phyloP scores from a whole-genome alignment of 345 rosid genomes.

The Lumnitzera littorea region DNA sequence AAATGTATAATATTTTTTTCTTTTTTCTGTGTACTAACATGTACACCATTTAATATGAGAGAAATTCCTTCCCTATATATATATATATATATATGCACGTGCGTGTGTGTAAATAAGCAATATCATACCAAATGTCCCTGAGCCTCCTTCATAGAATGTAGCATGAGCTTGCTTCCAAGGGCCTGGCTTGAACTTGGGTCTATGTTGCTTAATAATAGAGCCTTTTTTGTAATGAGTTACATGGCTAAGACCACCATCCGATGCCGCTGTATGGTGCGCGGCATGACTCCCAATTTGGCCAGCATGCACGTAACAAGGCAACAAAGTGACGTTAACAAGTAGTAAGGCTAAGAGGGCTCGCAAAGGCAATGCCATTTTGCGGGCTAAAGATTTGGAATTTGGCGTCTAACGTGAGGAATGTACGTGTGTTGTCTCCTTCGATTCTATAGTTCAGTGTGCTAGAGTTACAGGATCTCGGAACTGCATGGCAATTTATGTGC shows the following conservation, averaged over 20 bases:
- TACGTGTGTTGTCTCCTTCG: background rate
- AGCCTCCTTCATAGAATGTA: constrained; percentile 45
- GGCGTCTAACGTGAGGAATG: background rate
- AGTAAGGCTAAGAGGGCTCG: background rate
- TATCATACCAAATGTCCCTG: constrained; percentile 32
- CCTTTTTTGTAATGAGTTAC: background rate
- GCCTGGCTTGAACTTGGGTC: constrained; percentile 26
- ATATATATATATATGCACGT: too few species aligned
- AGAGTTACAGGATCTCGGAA: too few species aligned
- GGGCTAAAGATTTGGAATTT: background rate
- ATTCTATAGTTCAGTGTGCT: too few species aligned
- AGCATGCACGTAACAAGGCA: background rate
- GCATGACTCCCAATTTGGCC: background rate
- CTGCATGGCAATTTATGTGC: too few species aligned
- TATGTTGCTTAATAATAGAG: background rate
- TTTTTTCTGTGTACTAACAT: too few species aligned
- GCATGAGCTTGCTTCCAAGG: constrained; percentile 42
- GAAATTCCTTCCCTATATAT: too few species aligned
- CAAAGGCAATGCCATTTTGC: constrained; percentile 3
- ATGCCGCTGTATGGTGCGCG: constrained; percentile 2
- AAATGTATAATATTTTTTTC: too few species aligned
- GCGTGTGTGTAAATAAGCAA: background rate
- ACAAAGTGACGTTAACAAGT: background rate
- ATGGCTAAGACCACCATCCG: background rate
- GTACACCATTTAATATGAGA: too few species aligned